A percentile compares a stretch with the other conserved stretches of the same genome.
Evolutionary conservation across 257 asterid genomes (phyloP).

Genomic region (Datura wrightii): DNA sequence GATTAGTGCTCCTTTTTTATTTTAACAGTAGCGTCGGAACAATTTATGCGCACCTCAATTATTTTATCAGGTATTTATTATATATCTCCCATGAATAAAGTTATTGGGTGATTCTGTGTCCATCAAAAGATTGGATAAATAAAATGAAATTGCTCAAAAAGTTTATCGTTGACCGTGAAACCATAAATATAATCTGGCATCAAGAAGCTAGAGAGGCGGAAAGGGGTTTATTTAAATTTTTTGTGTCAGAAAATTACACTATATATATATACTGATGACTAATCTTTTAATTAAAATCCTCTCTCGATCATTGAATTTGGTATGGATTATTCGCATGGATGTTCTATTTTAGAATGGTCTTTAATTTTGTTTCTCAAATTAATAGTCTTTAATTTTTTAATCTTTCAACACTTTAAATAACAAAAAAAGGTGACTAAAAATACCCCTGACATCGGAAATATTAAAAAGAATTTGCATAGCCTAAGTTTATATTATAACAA

Average conservation of each 20-base stretch:
- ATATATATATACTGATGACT: not conserved
- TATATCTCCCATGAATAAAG: not conserved
- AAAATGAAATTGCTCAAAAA: no score
- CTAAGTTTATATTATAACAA: no score
- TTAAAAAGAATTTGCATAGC: no score
- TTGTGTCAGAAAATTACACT: not conserved
- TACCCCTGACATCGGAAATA: no score
- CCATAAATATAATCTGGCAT: no score
- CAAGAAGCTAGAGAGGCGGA: not conserved
- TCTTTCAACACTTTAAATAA: no score
- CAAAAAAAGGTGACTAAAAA: no score
- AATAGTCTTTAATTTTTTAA: no score
- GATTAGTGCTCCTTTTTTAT: not conserved
- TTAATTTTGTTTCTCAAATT: no score
- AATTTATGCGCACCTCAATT: not conserved
- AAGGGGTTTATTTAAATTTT: not conserved
- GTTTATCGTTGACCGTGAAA: not conserved
- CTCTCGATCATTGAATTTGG: not conserved
- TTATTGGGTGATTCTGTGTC: not conserved
- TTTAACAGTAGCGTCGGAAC: not conserved
- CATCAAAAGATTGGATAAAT: not conserved
- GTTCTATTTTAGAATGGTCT: no score
- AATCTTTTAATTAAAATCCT: not conserved
- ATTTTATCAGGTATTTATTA: not conserved
- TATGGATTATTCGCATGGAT: not conserved